phyloP scores from a whole-genome alignment of 805 yeast genomes.

The Wickerhamiella siamensis region DNA sequence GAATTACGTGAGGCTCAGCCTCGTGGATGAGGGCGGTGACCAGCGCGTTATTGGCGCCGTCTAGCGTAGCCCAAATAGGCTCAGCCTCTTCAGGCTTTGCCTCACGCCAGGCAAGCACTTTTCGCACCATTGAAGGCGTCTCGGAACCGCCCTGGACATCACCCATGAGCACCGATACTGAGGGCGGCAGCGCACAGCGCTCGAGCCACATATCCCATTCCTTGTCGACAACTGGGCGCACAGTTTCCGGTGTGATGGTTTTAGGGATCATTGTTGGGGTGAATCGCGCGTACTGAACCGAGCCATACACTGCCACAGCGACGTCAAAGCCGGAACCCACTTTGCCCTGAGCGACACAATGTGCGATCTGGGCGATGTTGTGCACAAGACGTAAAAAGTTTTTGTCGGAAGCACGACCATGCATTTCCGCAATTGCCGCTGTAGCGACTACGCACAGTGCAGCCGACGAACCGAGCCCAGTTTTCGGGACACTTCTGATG shows the following conservation, averaged over 20 bases:
- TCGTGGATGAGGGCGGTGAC: slow-evolving; percentile 34
- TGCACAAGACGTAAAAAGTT: slow-evolving; percentile 36
- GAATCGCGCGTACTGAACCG: slow-evolving; percentile 70
- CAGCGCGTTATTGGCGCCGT: slow-evolving; percentile 43
- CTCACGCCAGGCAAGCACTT: slow-evolving; percentile 57
- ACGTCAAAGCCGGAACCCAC: slow-evolving; percentile 97
- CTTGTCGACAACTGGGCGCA: slow-evolving; percentile 20
- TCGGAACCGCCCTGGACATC: slow-evolving; percentile 88
- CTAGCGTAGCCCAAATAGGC: slow-evolving; percentile 39
- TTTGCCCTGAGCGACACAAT: slow-evolving; percentile 87
- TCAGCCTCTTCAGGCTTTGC: slow-evolving; percentile 36
- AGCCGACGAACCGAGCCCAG: slow-evolving; percentile 94
- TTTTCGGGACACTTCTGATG: slow-evolving; percentile 69
- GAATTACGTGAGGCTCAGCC: slow-evolving; percentile 18
- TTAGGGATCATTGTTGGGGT: slow-evolving; percentile 33
- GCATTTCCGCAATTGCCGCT: slow-evolving; percentile 39
- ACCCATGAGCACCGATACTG: slow-evolving; percentile 70
- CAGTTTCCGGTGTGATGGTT: slow-evolving; percentile 17
- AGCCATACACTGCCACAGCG: slow-evolving; percentile 88
- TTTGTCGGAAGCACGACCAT: neutral
- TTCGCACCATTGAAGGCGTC: slow-evolving; percentile 77
- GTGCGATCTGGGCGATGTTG: slow-evolving; percentile 76
- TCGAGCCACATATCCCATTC: slow-evolving; percentile 41
- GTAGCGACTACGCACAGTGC: slow-evolving; percentile 74
- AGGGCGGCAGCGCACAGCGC: slow-evolving; percentile 51